Base-by-base conservation (phyloP, 768 basidiomycete genomes). In the Collybia sp. region DNA sequence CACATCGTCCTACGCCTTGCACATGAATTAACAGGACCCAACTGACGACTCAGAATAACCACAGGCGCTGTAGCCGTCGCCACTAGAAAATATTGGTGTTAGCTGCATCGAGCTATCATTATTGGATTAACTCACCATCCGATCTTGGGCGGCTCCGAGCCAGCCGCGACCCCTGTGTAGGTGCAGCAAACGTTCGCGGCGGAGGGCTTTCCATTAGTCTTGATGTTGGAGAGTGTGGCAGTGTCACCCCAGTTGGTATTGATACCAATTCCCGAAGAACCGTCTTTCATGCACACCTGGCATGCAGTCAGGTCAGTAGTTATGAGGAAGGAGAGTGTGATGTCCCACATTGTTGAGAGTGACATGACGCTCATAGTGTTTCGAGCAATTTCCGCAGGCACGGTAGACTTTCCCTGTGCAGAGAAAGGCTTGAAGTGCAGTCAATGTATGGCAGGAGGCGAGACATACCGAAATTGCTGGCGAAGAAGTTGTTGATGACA, bases 221-320 rank as follows among this genome's bases (percentile, higher is more conserved):
- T 60, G 46, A 62, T 41, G 33, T 52, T 53, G 17, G 55, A 51
- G 6, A 62, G 46, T 9, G 51, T 53, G n/a, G 57, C 58, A n/a
- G 58, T 60, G 46, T 60, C 60, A 15, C 60, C 60, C 40, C 46
- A 62, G 56, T 62, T 62, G 16, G 55, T 43, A 50, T 62, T 62
- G 48, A 62, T 62, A 16, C 60, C 60, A 5, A 60, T 56, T 42
- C 49, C 59, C 30, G 53, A 50, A 3, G 54, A 56, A 19, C 60
- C 60, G 31, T 46, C 42, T 10, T 53, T 45, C 19, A 60, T 41
- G 18, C 59, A 62, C 30, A 60, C 55, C 56, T 59, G 19, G 1
- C 6, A 30, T 8, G 19, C 6, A 37, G 25, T 8, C 30, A 13
- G 15, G 11, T 35, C 20, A 45, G 20, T 12, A n/a, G n/a, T 2